Conservation (phyloP, 495 filamentous ascomycete species). For the Penicillium subrubescens region DNA sequence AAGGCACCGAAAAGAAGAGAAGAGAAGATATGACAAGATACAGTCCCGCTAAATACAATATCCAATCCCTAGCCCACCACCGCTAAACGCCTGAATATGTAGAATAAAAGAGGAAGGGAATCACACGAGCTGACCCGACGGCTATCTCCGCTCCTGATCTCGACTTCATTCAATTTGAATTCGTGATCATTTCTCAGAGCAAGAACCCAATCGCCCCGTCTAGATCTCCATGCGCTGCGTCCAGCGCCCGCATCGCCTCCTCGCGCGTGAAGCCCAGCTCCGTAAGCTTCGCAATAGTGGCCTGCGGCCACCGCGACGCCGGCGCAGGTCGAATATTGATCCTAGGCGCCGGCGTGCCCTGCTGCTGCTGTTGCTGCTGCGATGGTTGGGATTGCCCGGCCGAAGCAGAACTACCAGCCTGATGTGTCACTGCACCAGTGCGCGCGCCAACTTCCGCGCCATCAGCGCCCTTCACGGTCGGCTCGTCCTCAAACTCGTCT, state of each 20-base stretch:
- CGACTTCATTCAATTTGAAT: neutral
- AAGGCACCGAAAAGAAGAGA: neutral
- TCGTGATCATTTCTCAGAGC: constrained; percentile 46
- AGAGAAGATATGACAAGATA: constrained; percentile 8
- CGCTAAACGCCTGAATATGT: constrained; percentile 19
- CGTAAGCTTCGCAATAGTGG: constrained; percentile 63
- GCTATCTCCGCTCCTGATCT: neutral
- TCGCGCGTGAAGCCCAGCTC: constrained; percentile 78
- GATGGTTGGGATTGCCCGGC: constrained; percentile 22
- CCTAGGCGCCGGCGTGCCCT: constrained; percentile 16
- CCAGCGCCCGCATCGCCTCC: constrained; percentile 76
- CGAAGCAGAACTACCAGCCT: constrained; percentile 40
- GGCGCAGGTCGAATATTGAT: constrained; percentile 39
- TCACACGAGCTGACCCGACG: neutral
- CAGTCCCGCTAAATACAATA: constrained; percentile 29
- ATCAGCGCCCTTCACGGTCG: constrained; percentile 79
- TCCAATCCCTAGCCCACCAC: constrained; percentile 12
- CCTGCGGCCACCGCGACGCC: constrained; percentile 43
- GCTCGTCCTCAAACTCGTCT: constrained; percentile 76
- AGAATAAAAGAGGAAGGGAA: neutral
- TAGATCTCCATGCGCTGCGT: constrained; percentile 81
- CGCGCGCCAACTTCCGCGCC: constrained; percentile 83
- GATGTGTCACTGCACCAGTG: constrained; percentile 77
- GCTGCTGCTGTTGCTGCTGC: constrained; percentile 4
- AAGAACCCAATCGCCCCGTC: constrained; percentile 84